Conservation (phyloP, 2,329 filamentous ascomycete species). For the Aureobasidium zeae region DNA sequence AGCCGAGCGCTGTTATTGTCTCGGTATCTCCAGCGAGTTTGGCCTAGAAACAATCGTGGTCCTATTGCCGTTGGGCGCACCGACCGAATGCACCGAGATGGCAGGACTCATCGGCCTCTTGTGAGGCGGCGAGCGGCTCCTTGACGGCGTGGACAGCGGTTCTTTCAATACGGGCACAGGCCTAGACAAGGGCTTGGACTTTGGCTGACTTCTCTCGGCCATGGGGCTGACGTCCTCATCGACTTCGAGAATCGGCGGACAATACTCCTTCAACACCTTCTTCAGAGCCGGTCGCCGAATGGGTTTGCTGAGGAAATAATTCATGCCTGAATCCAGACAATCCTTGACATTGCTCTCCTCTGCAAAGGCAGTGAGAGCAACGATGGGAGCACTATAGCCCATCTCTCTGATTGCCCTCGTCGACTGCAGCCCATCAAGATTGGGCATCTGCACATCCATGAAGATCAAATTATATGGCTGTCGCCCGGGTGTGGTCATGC, state of each 20-base stretch:
- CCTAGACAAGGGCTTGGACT: background rate
- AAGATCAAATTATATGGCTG: slow-evolving; percentile 71
- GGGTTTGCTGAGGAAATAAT: slow-evolving; percentile 68
- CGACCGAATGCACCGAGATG: slow-evolving; percentile 2
- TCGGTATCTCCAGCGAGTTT: slow-evolving; percentile 1
- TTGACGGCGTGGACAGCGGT: background rate
- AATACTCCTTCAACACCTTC: slow-evolving; percentile 71
- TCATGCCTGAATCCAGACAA: slow-evolving; percentile 77
- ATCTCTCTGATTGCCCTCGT: slow-evolving; percentile 76
- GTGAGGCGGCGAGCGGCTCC: background rate
- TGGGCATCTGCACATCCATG: slow-evolving; percentile 93
- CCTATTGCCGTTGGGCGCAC: background rate
- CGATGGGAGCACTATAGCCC: slow-evolving; percentile 80
- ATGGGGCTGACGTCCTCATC: slow-evolving; percentile 26
- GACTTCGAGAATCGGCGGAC: slow-evolving; percentile 71
- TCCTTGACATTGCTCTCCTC: slow-evolving; percentile 66
- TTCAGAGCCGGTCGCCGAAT: slow-evolving; percentile 79
- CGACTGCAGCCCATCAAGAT: slow-evolving; percentile 78
- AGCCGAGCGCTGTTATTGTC: background rate
- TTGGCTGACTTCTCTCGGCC: slow-evolving; percentile 1
- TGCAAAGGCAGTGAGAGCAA: slow-evolving; percentile 80
- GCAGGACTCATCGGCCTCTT: slow-evolving; percentile 12
- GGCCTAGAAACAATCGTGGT: slow-evolving; percentile 14
- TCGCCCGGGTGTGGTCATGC: slow-evolving; percentile 44
- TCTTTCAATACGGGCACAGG: background rate